A percentile compares a stretch with the other conserved stretches of the same genome.
Conservation (phyloP, 148 eudicot genomes). For the Rhododendron simsii region DNA sequence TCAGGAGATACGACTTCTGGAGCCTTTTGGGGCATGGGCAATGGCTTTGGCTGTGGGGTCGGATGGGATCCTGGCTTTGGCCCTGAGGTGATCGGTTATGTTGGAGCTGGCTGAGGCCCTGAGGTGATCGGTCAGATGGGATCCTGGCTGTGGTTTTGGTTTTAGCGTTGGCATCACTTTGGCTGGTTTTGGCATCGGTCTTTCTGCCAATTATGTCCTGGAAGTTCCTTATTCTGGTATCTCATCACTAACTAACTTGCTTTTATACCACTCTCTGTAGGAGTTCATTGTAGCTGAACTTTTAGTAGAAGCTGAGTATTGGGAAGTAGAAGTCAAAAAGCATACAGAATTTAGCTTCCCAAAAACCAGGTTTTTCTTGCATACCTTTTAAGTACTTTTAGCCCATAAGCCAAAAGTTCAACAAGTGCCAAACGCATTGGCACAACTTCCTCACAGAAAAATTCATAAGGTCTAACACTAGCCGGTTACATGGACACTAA, state of each 20-base stretch:
- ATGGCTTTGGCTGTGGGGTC: constrained; percentile 93
- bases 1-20: constrained; percentile 84
- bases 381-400: not conserved
- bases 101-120: constrained; percentile 99
- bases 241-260: not conserved
- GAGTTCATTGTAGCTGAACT: not conserved
- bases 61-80: constrained; percentile 99
- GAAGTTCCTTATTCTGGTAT: constrained; percentile 66
- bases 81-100: constrained; percentile 91
- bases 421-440: not conserved
- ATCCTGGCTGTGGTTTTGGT: constrained; percentile 95
- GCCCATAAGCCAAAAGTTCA: not conserved
- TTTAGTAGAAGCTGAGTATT: too few relatives aligned
- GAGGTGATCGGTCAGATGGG: constrained; percentile 99
- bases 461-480: not conserved
- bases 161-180: constrained; percentile 82
- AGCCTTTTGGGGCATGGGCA: constrained; percentile 96
- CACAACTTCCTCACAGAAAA: not conserved
- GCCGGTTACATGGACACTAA: not conserved
- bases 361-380: not conserved
- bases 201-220: constrained; percentile 61
- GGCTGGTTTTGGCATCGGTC: constrained; percentile 89
- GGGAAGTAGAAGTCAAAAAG: not conserved
- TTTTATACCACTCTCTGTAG: not conserved
- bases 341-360: not conserved